These are phyloP conservation scores for Kodamaea alishanica DNA, from an alignment of 1,139 yeast species.

Conservation along the genomic window DNA sequence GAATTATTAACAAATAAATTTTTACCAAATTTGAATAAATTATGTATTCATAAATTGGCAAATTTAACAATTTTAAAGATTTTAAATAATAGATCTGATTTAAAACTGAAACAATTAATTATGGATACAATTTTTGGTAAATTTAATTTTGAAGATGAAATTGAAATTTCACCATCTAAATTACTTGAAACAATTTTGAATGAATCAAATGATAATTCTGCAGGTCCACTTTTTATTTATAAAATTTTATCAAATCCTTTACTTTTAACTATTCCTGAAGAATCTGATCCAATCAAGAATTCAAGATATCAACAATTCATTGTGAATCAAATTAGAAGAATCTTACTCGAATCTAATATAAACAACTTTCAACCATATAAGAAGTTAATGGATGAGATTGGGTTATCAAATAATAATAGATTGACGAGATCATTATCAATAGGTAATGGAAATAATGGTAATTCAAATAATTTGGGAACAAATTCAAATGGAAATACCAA, in stretches of 20 bases:
- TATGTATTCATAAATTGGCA: conserved; percentile 85
- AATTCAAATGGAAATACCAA: conserved; percentile 6
- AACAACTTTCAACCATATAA: conserved; percentile 69
- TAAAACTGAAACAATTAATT: conserved; percentile 56
- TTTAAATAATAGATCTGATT: conserved; percentile 65
- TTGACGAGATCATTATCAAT: conserved; percentile 28
- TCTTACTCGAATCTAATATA: conserved; percentile 56
- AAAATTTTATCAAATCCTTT: conserved; percentile 69
- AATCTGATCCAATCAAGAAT: conserved; percentile 18
- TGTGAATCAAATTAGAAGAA: conserved; percentile 55
- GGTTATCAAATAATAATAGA: conserved; percentile 46
- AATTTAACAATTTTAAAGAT: conserved; percentile 79
- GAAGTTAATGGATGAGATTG: conserved; percentile 89
- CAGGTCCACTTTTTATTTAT: conserved; percentile 84
- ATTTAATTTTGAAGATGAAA: conserved; percentile 26
- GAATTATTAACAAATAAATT: conserved; percentile 47
- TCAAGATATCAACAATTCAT: conserved; percentile 56
- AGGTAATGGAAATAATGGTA: conserved; percentile 17
- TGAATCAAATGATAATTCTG: conserved; percentile 49
- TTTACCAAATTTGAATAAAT: conserved; percentile 56
- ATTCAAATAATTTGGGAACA: conserved; percentile 17
- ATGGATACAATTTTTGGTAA: conserved; percentile 65
- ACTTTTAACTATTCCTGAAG: conserved; percentile 39
- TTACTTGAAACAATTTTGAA: conserved; percentile 45
- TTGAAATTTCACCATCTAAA: conserved; percentile 24